Evolutionary conservation across 2,329 filamentous ascomycete species (phyloP), one percentile per base, ranked within the genome.

Genomic region (Claviceps cyperi): DNA sequence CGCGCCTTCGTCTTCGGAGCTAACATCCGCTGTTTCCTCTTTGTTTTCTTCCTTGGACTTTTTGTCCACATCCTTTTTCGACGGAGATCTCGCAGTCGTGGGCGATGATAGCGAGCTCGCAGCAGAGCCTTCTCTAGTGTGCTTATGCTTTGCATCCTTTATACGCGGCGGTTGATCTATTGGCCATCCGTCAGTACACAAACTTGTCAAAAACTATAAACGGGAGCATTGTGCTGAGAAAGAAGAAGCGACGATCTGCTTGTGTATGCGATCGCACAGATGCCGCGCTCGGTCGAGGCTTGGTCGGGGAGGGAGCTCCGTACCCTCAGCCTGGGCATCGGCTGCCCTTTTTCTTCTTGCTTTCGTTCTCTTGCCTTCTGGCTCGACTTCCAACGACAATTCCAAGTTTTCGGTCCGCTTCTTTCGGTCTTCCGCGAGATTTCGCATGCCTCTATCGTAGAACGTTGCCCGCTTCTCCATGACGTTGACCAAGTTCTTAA

Each of bases 331-430:
- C 35, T 77, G 68, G 49, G 65, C 72, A 51, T 82, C 80, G 7
- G 77, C 71, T 22, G 83, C 85, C 67, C 88, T 89, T 63, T 85
- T 81, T 70, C 86, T 89, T 73, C 86, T 89, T 56, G 84, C 75
- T 64, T 90, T 89, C 22, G 72, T 68, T 61, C 78, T 76, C 59
- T 78, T 78, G 21, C 68, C 65, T 48, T 73, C 71, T 53, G 71
- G 71, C 43, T 77, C 75, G 28, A 65, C 73, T 49, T 72, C 60
- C 53, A 55, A 58, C 72, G 72, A 51, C 11, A 70, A 64, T 54
- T 78, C 69, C 45, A 65, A 69, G 49, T 81, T 76, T 50, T 80
- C 76, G 35, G 74, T 68, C 55, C 75, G 69, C 41, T 80, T 76
- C 63, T 86, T 86, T 48, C 81, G 74, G 60, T 76, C 75, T 58